Evolutionary conservation across 805 yeast species (phyloP), one percentile per base, ranked within the genome.

Genomic region (Candida dajiaensis): DNA sequence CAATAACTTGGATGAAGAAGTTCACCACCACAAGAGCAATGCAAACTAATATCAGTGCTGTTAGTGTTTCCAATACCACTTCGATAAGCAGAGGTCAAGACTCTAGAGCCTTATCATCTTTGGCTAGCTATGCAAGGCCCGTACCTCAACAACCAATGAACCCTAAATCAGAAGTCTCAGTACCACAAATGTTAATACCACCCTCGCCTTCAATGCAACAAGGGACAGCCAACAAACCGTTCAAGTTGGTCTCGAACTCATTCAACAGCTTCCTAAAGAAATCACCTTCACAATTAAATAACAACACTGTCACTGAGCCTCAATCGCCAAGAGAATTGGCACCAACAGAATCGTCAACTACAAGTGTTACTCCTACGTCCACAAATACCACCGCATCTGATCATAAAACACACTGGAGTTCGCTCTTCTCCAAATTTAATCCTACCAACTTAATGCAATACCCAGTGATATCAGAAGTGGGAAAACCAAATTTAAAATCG

Each of bases 1-100:
- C 62, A 2, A 48, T 58, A 43, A 45, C 25, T 19, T 59, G 64
- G 64, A 57, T 59, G 58, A 55, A 46, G 21, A 48, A 51, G 45
- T 54, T 59, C 43, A 39, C 58, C 23, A 42, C 44, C 12, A 45
- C 39, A 20, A 39, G 43, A 18, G 20, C 42, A 9, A 44, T 41
- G 10, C 42, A 43, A 12, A 43, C 47, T 4, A 42, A 47, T 11
- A 42, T 48, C 10, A 43, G 50, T 3, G 50, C 51, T 5, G 23
- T 39, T 22, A 44, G 47, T 10, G 48, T 47, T 10, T 29, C 13
- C 25, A 36, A 38, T n/a, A 12, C 45, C 10, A 20, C 39, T 20
- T 20, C 39, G 20, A 20, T 13, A 9, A 36, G 19, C 25, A 36
- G 39, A 12, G 19, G 16, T 19, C 21, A 36, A 13, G 23, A 36